These are phyloP conservation scores for Carex cristatella DNA, from an alignment of 176 grass and related monocot genomes.

Conservation along the genomic window DNA sequence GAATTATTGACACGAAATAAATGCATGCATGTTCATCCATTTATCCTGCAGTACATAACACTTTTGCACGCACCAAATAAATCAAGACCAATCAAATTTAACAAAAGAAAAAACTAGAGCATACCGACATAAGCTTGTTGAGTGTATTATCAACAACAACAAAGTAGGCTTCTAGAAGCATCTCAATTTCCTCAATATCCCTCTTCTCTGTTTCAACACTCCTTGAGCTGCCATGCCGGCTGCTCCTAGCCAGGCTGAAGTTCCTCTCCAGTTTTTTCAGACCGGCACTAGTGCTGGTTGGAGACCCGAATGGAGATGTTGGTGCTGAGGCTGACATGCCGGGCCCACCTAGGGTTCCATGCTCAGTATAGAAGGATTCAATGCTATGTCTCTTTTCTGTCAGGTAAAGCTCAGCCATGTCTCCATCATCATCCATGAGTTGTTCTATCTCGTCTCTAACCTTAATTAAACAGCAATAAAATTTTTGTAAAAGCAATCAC, in stretches of 20 bases:
- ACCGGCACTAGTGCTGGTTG: constrained; percentile 40
- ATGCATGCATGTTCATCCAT: not conserved
- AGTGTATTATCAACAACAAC: constrained; percentile 76
- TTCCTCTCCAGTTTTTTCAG: constrained; percentile 56
- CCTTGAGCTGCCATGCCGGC: constrained; percentile 73
- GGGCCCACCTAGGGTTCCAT: constrained; percentile 41
- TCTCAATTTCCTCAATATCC: constrained; percentile 72
- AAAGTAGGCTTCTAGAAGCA: constrained; percentile 97
- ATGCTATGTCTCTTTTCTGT: constrained; percentile 73
- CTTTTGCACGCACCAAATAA: not conserved
- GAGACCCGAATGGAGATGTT: constrained; percentile 72
- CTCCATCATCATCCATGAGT: constrained; percentile 92
- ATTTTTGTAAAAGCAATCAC: not conserved
- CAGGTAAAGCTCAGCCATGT: constrained; percentile 99
- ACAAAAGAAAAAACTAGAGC: not conserved
- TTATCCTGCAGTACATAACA: constrained; percentile 41
- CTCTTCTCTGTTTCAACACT: constrained; percentile 51
- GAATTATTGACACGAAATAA: too few relatives aligned
- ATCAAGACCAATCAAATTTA: not conserved
- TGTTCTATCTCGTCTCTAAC: constrained; percentile 99
- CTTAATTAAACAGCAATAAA: constrained; percentile 23
- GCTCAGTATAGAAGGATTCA: constrained; percentile 68
- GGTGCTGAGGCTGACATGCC: constrained; percentile 70
- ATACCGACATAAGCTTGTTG: constrained; percentile 56
- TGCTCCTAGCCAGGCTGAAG: constrained; percentile 66